phyloP scores from a whole-genome alignment of 2,329 filamentous ascomycete species.

The Xylaria sp. region DNA sequence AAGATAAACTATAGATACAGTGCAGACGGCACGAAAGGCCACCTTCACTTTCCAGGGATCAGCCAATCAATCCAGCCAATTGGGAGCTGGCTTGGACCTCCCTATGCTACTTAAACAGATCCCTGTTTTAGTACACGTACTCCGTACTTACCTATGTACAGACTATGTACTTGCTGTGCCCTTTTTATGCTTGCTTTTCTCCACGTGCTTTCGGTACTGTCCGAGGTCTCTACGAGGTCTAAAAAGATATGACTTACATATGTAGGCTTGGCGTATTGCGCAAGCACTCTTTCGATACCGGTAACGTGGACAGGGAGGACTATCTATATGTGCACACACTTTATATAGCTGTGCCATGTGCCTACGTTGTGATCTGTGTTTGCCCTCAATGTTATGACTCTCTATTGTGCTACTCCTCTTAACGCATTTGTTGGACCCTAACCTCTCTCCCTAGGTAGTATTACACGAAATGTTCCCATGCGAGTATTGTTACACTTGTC shows the following conservation, averaged over 20 bases:
- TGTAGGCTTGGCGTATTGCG: background rate
- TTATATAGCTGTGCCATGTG: too few relatives aligned
- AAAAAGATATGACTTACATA: background rate
- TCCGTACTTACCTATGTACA: background rate
- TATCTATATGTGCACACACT: background rate
- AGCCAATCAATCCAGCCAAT: slow-evolving; percentile 37
- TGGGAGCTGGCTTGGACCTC: slow-evolving; percentile 22
- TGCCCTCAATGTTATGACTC: background rate
- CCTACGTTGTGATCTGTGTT: background rate
- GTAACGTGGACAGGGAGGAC: background rate
- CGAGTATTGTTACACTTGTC: too few relatives aligned
- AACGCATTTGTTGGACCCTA: background rate
- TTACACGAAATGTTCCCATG: too few relatives aligned
- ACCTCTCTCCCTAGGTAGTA: too few relatives aligned
- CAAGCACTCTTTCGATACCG: background rate
- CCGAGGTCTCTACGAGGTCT: slow-evolving; percentile 2
- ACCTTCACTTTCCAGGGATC: slow-evolving; percentile 44
- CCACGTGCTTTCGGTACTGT: slow-evolving; percentile 10
- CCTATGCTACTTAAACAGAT: background rate
- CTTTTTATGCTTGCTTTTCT: background rate
- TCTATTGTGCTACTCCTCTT: background rate
- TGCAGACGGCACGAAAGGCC: slow-evolving; percentile 42
- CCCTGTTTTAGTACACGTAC: slow-evolving; percentile 1
- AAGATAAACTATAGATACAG: slow-evolving; percentile 15
- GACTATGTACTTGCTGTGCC: slow-evolving; percentile 1